Percentiles rank a stretch among this genome's conserved stretches.
phyloP scores from a whole-genome alignment of 345 rosid species.

The Trapa incisa region DNA sequence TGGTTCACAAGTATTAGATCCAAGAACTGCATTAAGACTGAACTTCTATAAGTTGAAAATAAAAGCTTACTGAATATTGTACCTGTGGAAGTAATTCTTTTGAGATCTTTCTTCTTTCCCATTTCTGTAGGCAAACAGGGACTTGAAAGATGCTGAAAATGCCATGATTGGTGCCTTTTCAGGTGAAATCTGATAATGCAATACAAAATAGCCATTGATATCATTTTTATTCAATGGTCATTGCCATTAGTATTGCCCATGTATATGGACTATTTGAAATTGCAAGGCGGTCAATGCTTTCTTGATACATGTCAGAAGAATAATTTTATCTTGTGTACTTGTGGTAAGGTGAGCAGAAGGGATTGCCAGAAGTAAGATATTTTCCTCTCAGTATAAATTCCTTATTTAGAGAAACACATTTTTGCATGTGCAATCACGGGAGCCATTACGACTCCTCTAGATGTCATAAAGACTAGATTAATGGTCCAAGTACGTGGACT shows the following conservation, averaged over 20 bases:
- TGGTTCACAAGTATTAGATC: neutral
- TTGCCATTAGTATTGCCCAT: neutral
- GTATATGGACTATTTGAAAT: neutral
- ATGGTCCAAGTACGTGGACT: conserved; percentile 67
- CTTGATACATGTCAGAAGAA: neutral
- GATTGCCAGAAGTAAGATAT: neutral
- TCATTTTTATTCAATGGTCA: neutral
- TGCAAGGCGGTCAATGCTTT: neutral
- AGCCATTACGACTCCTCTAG: conserved; percentile 94
- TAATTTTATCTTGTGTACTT: neutral
- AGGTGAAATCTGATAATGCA: conserved; percentile 24
- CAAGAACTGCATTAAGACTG: neutral
- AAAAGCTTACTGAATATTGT: neutral
- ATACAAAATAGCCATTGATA: neutral
- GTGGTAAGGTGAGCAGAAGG: neutral
- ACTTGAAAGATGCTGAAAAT: conserved; percentile 81
- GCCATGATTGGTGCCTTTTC: conserved; percentile 87
- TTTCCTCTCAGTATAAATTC: neutral
- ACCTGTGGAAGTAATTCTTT: neutral
- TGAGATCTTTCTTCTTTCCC: neutral
- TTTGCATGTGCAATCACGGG: conserved; percentile 77
- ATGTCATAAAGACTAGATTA: conserved; percentile 89
- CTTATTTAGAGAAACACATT: neutral
- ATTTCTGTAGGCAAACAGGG: conserved; percentile 51
- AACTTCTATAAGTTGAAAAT: neutral